Percentiles rank a stretch among this genome's conserved stretches.
These are phyloP conservation scores for Blepharisma stoltei DNA, from an alignment of 73 alveolate species.

Conservation along the genomic window DNA sequence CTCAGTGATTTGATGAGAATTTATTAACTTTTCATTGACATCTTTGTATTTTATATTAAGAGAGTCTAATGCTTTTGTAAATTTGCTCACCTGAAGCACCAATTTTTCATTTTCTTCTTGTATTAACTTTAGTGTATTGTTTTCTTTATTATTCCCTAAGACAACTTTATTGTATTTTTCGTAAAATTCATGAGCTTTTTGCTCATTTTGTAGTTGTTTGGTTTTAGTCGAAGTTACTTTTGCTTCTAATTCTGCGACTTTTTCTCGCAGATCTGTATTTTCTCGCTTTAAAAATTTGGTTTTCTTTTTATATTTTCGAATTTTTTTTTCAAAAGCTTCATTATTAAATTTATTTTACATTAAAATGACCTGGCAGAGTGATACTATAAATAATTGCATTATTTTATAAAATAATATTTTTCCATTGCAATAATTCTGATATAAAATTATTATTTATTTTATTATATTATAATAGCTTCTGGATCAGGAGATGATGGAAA, in stretches of 20 bases:
- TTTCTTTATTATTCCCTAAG: not conserved
- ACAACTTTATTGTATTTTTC: not conserved
- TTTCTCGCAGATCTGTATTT: not conserved
- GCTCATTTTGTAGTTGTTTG: constrained; percentile 14
- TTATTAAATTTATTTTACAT: too few relatives aligned
- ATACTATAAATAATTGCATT: too few relatives aligned
- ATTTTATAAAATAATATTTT: too few relatives aligned
- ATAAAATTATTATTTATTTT: too few relatives aligned
- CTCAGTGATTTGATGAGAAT: not conserved
- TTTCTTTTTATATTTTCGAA: too few relatives aligned
- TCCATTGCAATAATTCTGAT: too few relatives aligned
- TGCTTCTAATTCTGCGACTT: not conserved
- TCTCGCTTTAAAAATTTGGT: too few relatives aligned
- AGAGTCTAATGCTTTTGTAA: not conserved
- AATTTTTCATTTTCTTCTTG: not conserved
- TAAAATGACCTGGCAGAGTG: too few relatives aligned
- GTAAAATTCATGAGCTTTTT: constrained; percentile 3
- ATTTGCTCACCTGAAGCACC: constrained; percentile 1
- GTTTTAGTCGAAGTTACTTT: not conserved
- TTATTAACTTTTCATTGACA: not conserved
- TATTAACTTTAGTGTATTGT: not conserved
- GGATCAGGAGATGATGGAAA: too few relatives aligned
- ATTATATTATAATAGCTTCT: too few relatives aligned
- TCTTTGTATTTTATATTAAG: not conserved
- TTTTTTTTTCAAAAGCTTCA: too few relatives aligned